Percentiles rank a stretch among this genome's conserved stretches.
Conservation (phyloP, 768 basidiomycete species). For the Podaxis sp. region DNA sequence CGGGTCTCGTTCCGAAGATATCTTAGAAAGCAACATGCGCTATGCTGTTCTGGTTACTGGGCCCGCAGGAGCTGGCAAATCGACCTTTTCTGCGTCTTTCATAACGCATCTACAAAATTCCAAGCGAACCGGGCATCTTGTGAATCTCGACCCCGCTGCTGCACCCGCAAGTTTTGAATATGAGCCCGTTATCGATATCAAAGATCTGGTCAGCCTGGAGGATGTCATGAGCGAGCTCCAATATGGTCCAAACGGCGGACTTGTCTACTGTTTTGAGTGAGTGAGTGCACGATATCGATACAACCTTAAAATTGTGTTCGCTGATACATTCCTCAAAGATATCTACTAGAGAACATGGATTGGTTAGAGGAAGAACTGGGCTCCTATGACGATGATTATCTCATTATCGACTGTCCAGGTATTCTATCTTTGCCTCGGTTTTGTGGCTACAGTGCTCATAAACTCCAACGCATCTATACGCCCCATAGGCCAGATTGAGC, state of each 20-base stretch:
- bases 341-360: conserved; percentile 95
- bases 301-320: background rate
- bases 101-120: conserved; percentile 86
- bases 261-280: conserved; percentile 99
- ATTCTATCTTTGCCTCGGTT: conserved; percentile 2
- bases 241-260: conserved; percentile 95
- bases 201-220: conserved; percentile 85
- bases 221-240: conserved; percentile 96
- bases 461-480: background rate
- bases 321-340: conserved; percentile 48
- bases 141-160: conserved; percentile 98
- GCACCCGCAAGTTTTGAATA: conserved; percentile 85
- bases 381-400: conserved; percentile 93
- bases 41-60: conserved; percentile 90
- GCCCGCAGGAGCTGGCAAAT: conserved; percentile 98
- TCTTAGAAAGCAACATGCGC: conserved; percentile 56
- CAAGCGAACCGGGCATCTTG: conserved; percentile 84
- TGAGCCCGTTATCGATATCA: conserved; percentile 91
- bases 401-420: conserved; percentile 92
- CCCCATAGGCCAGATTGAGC: conserved; percentile 86
- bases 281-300: conserved; percentile 46
- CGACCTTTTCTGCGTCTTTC: conserved; percentile 87
- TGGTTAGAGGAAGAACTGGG: conserved; percentile 98
- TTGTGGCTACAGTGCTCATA: background rate
- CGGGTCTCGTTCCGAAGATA: background rate